Evolutionary conservation across 371 early-diverging fungal genomes (phyloP).

Genomic region (Mucor racemosus): DNA sequence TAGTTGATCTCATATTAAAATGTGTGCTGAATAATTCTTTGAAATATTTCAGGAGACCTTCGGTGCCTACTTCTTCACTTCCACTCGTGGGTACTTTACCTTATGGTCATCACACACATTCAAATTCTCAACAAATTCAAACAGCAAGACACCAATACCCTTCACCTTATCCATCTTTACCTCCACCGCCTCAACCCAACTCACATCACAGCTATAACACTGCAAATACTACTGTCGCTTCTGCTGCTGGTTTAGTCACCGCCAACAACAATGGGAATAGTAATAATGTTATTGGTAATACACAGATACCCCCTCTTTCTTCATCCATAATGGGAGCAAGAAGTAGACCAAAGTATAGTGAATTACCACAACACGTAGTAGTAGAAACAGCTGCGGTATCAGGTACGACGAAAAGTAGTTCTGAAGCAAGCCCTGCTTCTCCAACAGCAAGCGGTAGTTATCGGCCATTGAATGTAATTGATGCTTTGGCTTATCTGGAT

Average conservation of each 20-base stretch:
- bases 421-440: slow-evolving; percentile 9
- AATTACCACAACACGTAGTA: neutral
- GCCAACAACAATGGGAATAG: neutral
- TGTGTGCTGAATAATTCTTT: neutral
- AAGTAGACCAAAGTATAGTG: neutral
- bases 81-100: slow-evolving; percentile 18
- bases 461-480: slow-evolving; percentile 67
- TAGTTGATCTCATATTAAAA: neutral
- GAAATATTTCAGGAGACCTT: slow-evolving; percentile 3
- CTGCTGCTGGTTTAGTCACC: slow-evolving; percentile 9
- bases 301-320: neutral
- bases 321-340: neutral
- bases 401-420: neutral
- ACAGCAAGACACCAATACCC: neutral
- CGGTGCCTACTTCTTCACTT: slow-evolving; percentile 18
- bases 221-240: neutral
- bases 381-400: neutral
- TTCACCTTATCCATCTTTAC: neutral
- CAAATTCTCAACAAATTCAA: neutral
- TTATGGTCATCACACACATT: slow-evolving; percentile 15
- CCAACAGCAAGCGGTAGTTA: slow-evolving; percentile 17
- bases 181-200: neutral
- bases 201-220: neutral
- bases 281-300: neutral
- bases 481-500: slow-evolving; percentile 97